Evolutionary conservation across 768 basidiomycete species (phyloP), one percentile per base, ranked within the genome.

Genomic region (Jaapia argillacea): DNA sequence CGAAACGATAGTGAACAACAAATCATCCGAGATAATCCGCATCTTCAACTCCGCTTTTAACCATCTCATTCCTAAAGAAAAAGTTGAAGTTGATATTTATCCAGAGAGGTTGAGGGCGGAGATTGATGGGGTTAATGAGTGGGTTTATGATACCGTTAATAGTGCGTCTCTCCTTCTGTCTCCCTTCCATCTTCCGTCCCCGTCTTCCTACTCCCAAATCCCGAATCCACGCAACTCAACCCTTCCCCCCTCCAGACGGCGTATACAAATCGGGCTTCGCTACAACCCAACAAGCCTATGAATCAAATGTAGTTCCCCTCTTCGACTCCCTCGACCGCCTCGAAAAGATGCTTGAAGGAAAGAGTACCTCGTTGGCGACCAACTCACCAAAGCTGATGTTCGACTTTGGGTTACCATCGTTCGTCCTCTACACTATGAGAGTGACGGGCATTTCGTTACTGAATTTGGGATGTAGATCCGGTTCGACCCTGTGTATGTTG

Each of bases 351-450:
- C 67, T 97, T 41, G 69, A 70, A 22, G 86, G 80, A 7, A 85
- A 58, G 77, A 89, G 24, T 96, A 83, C 60, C 72, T 97, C 39
- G 68, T 96, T 36, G 92, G 92, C n/a, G 69, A 77, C 53, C 66
- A 46, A 40, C 74, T 99, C 38, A 96, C 91, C 1, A 87, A 90
- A 57, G 84, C 85, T 2, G 87, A 89, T 51, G 66, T 84, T 41
- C 77, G 94, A 41, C 79, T 98, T 33, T 98, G 76, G 65, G 91
- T 94, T n/a, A 96, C 94, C 2, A 82, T 92, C 46, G 84, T 92
- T 49, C 51, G 85, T 53, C 43, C 44, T 35, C 12, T 33, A 22
- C 24, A 3, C 6, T 27, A 24, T 4, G 5, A 7, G 12, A 20
- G 23, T 13, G 14, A 6, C n/a, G 5, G 1, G 1, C 33, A 5